Conservation (phyloP, 1,139 yeast species). For the Suhomyces chickasaworum region DNA sequence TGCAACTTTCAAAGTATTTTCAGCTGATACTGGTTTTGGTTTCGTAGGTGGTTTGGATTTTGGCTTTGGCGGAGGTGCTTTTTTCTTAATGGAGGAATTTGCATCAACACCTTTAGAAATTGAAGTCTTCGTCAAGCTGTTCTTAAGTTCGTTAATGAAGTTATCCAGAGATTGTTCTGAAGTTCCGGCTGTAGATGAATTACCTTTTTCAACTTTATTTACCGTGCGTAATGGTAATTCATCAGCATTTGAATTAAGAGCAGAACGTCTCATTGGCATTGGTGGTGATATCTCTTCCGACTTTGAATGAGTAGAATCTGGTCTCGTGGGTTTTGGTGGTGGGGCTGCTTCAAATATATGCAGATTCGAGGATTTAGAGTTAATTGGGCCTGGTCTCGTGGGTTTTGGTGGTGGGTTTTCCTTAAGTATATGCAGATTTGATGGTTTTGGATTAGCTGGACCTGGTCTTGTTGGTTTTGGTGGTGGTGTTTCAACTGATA, state of each 20-base stretch:
- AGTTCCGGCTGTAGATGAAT: background rate
- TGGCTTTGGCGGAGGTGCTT: conserved; percentile 13
- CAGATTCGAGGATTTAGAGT: no score
- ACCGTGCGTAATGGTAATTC: conserved; percentile 4
- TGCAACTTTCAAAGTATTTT: background rate
- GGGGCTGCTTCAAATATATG: no score
- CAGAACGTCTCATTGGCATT: background rate
- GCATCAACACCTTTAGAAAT: background rate
- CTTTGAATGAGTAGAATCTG: background rate
- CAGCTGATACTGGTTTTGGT: conserved; percentile 16
- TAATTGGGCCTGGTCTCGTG: no score
- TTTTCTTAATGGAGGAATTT: conserved; percentile 1
- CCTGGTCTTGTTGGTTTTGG: conserved; percentile 5
- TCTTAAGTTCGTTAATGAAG: conserved; percentile 16
- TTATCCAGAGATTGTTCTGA: conserved; percentile 7
- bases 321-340: conserved; percentile 4
- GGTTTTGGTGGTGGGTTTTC: background rate
- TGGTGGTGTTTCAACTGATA: conserved; percentile 5
- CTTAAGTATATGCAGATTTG: background rate
- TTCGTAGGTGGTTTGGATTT: conserved; percentile 19
- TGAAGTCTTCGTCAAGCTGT: conserved; percentile 13
- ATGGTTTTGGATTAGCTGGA: background rate
- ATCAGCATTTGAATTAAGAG: background rate
- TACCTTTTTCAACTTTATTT: conserved; percentile 8
- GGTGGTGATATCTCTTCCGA: background rate